These are phyloP conservation scores for Mycena metata DNA, from an alignment of 768 basidiomycete genomes.

Conservation along the genomic window DNA sequence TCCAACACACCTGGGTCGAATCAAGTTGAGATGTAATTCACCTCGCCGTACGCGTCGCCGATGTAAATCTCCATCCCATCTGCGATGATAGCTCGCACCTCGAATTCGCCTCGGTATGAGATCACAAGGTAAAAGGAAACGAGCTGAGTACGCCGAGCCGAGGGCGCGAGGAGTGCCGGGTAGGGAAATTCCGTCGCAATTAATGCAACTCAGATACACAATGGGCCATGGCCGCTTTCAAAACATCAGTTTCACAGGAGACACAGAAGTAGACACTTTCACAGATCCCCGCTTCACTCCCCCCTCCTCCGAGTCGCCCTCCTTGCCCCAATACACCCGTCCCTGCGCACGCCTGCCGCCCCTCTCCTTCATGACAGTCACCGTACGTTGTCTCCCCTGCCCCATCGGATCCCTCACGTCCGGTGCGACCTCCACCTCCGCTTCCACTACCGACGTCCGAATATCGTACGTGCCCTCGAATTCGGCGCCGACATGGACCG, in stretches of 20 bases:
- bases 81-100: neutral
- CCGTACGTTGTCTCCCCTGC: slow-evolving; percentile 9
- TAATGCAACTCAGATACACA: too few relatives aligned
- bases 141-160: neutral
- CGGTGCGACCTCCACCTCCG: neutral
- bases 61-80: slow-evolving; percentile 10
- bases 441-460: slow-evolving; percentile 9
- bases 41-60: neutral
- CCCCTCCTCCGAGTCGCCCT: neutral
- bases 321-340: slow-evolving; percentile 13
- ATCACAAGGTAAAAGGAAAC: neutral
- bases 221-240: neutral
- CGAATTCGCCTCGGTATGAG: neutral
- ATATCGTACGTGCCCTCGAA: slow-evolving; percentile 32
- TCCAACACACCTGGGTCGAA: too few relatives aligned
- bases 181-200: too few relatives aligned
- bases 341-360: slow-evolving; percentile 8
- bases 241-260: slow-evolving; percentile 5
- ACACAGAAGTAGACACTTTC: slow-evolving; percentile 10
- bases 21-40: too few relatives aligned
- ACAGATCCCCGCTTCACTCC: slow-evolving; percentile 8
- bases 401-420: slow-evolving; percentile 5
- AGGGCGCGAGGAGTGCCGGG: neutral
- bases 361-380: slow-evolving; percentile 3
- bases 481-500: neutral